Conservation (phyloP, 164 flowering plant genomes). For the Kalanchoe fedtschenkoi region DNA sequence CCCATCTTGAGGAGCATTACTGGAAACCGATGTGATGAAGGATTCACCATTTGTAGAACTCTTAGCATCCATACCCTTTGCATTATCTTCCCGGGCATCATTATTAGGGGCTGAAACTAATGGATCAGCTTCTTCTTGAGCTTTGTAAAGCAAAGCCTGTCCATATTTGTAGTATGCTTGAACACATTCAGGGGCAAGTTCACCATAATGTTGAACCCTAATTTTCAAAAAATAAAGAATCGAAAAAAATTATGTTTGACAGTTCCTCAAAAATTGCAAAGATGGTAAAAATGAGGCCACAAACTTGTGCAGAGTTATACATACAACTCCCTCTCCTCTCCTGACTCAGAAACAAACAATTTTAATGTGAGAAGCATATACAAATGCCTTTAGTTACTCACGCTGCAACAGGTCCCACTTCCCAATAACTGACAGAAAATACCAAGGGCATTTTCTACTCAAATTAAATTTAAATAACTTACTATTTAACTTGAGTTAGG, state of each 20-base stretch:
- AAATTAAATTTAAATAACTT: no score
- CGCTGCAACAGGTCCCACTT: no score
- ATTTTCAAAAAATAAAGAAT: not conserved
- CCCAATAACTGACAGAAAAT: no score
- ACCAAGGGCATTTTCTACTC: no score
- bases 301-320: no score
- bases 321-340: no score
- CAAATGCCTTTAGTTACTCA: no score
- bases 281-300: not conserved
- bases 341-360: no score
- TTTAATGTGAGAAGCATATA: no score
- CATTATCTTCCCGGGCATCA: slow-evolving; percentile 32
- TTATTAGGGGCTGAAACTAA: slow-evolving; percentile 61
- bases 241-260: not conserved
- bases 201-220: slow-evolving; percentile 84
- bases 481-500: no score
- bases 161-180: slow-evolving; percentile 74
- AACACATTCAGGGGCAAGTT: slow-evolving; percentile 79
- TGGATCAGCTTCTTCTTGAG: slow-evolving; percentile 93
- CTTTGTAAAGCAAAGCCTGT: slow-evolving; percentile 72
- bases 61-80: slow-evolving; percentile 27
- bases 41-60: slow-evolving; percentile 32
- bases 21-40: slow-evolving; percentile 42
- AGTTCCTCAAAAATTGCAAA: not conserved
- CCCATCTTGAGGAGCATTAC: slow-evolving; percentile 26